phyloP scores from a whole-genome alignment of 176 grass and related monocot genomes.

The Musa troglodytarum region DNA sequence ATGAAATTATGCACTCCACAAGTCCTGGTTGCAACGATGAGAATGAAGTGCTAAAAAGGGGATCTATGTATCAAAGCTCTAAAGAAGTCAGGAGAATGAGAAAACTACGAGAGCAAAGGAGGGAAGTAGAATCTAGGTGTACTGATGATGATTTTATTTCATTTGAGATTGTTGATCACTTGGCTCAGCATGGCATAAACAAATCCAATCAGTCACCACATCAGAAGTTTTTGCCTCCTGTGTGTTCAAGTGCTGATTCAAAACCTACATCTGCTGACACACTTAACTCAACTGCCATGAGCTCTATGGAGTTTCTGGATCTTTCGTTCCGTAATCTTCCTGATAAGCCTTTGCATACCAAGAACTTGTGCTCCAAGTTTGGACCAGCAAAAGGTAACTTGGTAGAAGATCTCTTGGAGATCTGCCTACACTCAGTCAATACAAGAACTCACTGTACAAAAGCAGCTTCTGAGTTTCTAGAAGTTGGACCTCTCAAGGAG shows the following conservation, averaged over 20 bases:
- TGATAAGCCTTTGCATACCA: conserved; percentile 25
- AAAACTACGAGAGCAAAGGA: conserved; percentile 47
- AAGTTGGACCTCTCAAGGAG: conserved; percentile 11
- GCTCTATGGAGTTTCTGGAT: conserved; percentile 49
- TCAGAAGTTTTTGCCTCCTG: conserved; percentile 19
- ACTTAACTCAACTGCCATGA: conserved; percentile 22
- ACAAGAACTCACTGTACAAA: conserved; percentile 16
- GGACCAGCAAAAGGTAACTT: conserved; percentile 31
- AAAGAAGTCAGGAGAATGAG: conserved; percentile 63
- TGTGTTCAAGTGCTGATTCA: conserved; percentile 5
- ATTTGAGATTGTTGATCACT: conserved; percentile 39
- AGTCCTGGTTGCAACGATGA: conserved; percentile 16
- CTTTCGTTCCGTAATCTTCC: conserved; percentile 52
- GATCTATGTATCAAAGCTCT: conserved; percentile 88
- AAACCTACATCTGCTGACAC: conserved; percentile 27
- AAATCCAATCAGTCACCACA: conserved; percentile 15
- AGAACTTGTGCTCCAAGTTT: conserved; percentile 46
- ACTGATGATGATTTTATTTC: conserved; percentile 44
- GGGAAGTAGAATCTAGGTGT: conserved; percentile 39
- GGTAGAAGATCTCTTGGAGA: conserved; percentile 38
- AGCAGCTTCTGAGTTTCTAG: conserved; percentile 26
- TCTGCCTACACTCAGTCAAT: conserved; percentile 33
- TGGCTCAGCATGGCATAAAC: conserved; percentile 43
- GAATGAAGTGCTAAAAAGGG: conserved; percentile 43
- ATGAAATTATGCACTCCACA: conserved; percentile 73